Percentiles rank a stretch among this genome's conserved stretches.
phyloP scores from a whole-genome alignment of 495 filamentous ascomycete genomes.

The Penicillium egyptiacum region DNA sequence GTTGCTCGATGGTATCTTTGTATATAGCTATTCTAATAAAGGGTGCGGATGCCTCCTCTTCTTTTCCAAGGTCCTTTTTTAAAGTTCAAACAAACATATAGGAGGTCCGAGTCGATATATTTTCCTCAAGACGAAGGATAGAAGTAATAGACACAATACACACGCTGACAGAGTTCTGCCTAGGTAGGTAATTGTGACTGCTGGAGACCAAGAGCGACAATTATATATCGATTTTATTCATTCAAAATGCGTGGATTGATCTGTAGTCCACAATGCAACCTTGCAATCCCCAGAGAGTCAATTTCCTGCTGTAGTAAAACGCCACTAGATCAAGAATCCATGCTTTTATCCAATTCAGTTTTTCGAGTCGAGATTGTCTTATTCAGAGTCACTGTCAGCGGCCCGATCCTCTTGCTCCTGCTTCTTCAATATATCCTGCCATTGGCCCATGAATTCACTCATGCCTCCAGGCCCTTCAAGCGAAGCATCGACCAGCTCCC shows the following conservation, averaged over 20 bases:
- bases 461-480: constrained; percentile 64
- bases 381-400: constrained; percentile 43
- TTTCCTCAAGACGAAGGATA: neutral
- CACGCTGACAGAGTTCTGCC: neutral
- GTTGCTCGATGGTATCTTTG: neutral
- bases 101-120: too few relatives aligned
- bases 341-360: constrained; percentile 10
- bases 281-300: neutral
- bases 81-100: too few relatives aligned
- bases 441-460: constrained; percentile 82
- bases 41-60: neutral
- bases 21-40: constrained; percentile 9
- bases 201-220: neutral
- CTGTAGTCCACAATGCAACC: constrained; percentile 5
- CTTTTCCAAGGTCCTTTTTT: neutral
- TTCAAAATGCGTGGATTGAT: neutral
- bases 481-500: constrained; percentile 91
- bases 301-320: constrained; percentile 10
- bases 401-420: constrained; percentile 51
- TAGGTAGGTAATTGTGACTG: neutral
- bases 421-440: constrained; percentile 74
- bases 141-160: too few relatives aligned
- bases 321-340: constrained; percentile 9
- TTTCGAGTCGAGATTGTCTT: constrained; percentile 3
- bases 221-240: neutral